Conservation (phyloP, 192 early-diverging fungal species). For the Funneliformis mosseae region DNA sequence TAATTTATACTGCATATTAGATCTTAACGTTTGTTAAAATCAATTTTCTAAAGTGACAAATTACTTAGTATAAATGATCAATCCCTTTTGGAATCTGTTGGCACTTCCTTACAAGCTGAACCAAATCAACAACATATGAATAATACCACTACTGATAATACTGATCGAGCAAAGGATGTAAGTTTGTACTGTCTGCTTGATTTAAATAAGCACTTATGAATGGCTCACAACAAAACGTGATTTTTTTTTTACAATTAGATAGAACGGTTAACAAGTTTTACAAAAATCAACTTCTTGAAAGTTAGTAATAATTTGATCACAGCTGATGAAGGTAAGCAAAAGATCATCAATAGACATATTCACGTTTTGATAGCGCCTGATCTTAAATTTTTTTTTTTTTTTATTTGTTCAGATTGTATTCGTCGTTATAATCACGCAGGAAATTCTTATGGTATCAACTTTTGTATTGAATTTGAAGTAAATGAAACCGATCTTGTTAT, state of each 20-base stretch:
- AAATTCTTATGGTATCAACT: background rate
- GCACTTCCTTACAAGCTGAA: background rate
- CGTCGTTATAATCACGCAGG: background rate
- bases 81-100: background rate
- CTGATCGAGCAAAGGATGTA: background rate
- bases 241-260: background rate
- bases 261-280: background rate
- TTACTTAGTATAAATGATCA: background rate
- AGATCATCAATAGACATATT: background rate
- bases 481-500: background rate
- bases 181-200: background rate
- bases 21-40: background rate
- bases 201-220: background rate
- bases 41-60: background rate
- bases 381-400: background rate
- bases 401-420: background rate
- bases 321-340: conserved; percentile 40
- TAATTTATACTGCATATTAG: background rate
- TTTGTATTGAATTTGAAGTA: conserved; percentile 12
- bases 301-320: background rate
- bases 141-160: background rate
- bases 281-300: background rate
- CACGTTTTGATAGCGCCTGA: background rate
- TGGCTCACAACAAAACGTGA: background rate
- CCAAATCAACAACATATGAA: background rate